These are phyloP conservation scores for Jamesozyma spencerorum DNA, from an alignment of 805 yeast genomes.

Conservation along the genomic window DNA sequence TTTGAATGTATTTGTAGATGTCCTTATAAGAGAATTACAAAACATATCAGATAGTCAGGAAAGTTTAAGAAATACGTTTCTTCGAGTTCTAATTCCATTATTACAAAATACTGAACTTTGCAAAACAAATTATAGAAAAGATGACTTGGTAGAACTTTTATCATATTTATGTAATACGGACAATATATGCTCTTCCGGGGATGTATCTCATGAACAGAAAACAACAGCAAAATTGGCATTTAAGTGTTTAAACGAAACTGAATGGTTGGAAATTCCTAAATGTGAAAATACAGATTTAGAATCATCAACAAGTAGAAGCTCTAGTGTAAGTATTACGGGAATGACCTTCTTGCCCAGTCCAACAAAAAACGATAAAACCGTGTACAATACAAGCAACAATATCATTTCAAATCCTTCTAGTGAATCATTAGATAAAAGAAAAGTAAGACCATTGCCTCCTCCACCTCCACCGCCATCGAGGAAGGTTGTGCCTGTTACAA, in stretches of 20 bases:
- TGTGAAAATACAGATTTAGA: slow-evolving; percentile 6
- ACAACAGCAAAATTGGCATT: slow-evolving; percentile 36
- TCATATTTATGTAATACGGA: slow-evolving; percentile 33
- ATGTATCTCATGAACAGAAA: slow-evolving; percentile 20
- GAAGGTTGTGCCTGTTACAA: slow-evolving; percentile 8
- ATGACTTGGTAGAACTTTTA: slow-evolving; percentile 44
- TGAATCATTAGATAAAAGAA: slow-evolving; percentile 30
- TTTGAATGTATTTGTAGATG: slow-evolving; percentile 72
- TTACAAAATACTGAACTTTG: slow-evolving; percentile 55
- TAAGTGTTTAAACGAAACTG: slow-evolving; percentile 29
- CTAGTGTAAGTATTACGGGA: slow-evolving; percentile 17
- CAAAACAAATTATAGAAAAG: slow-evolving; percentile 47
- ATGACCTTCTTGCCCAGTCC: slow-evolving; percentile 8
- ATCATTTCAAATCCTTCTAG: slow-evolving; percentile 21
- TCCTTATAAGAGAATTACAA: slow-evolving; percentile 67
- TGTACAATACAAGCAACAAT: slow-evolving; percentile 1
- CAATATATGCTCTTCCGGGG: slow-evolving; percentile 19
- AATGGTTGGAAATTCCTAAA: slow-evolving; percentile 24
- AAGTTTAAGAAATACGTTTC: slow-evolving; percentile 54
- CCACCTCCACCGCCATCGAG: slow-evolving; percentile 32
- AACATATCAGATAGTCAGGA: slow-evolving; percentile 56
- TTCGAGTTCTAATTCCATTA: slow-evolving; percentile 67
- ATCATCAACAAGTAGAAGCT: slow-evolving; percentile 13
- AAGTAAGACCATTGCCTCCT: slow-evolving; percentile 31
- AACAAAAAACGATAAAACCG: not conserved